Conservation (phyloP, 129 eudicot genomes). For the Pittosporum tobira region DNA sequence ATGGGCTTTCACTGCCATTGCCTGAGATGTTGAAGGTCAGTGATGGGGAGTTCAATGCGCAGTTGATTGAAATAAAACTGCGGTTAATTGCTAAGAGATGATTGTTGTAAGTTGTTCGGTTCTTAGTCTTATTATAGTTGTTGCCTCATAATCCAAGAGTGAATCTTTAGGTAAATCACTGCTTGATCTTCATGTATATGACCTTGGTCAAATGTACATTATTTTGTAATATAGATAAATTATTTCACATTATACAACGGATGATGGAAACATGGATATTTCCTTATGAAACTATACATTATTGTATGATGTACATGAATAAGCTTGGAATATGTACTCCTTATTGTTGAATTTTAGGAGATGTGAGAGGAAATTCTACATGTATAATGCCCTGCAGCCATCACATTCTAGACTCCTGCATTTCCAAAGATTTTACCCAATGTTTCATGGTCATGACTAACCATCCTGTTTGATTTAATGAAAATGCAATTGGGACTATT, state of each 20-base stretch:
- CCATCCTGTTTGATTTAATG: no score
- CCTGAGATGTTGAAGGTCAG: slow-evolving; percentile 69
- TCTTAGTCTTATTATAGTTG: not conserved
- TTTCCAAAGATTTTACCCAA: no score
- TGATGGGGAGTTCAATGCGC: slow-evolving; percentile 68
- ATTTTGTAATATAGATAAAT: not conserved
- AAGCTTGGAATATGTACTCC: no score
- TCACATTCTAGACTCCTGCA: no score
- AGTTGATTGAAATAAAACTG: slow-evolving; percentile 54
- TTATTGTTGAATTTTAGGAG: no score
- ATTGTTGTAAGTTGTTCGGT: slow-evolving; percentile 25
- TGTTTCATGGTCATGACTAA: no score
- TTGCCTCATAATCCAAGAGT: not conserved
- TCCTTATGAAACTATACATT: no score
- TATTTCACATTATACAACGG: not conserved
- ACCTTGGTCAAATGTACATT: not conserved
- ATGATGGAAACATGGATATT: not conserved
- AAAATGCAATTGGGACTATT: no score
- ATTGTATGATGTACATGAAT: no score
- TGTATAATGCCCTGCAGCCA: no score
- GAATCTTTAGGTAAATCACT: not conserved
- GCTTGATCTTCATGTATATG: not conserved
- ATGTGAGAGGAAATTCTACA: no score
- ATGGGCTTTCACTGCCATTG: slow-evolving; percentile 44
- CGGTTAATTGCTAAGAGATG: slow-evolving; percentile 25